phyloP scores from a whole-genome alignment of 257 asterid species.

The Solanum pimpinellifolium region DNA sequence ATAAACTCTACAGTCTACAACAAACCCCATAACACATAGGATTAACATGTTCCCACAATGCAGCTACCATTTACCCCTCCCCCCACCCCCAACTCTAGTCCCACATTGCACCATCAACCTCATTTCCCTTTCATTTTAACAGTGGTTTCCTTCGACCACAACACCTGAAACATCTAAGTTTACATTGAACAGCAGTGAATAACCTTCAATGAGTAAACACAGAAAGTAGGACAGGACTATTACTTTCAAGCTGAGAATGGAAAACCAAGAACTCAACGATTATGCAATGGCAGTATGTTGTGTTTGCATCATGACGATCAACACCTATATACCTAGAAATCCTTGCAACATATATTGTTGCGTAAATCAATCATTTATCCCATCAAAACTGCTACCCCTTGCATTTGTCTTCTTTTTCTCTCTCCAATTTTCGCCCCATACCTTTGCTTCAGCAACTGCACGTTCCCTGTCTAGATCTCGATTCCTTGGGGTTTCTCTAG shows the following conservation, averaged over 20 bases:
- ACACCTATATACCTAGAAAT: not conserved
- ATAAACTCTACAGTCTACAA: conserved; percentile 3
- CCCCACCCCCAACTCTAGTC: not conserved
- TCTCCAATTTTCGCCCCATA: conserved; percentile 91
- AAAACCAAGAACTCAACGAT: not conserved
- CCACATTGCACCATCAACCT: not conserved
- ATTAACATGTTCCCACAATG: conserved; percentile 5
- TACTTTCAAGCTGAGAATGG: not conserved
- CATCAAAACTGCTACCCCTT: conserved; percentile 54
- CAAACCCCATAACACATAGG: conserved; percentile 15
- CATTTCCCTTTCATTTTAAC: conserved; percentile 4
- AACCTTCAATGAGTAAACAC: conserved; percentile 1
- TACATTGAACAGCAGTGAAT: conserved; percentile 19
- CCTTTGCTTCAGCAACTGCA: conserved; percentile 86
- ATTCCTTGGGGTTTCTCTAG: conserved; percentile 47
- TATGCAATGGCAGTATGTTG: not conserved
- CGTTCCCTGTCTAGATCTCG: conserved; percentile 73
- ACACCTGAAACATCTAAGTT: conserved; percentile 9
- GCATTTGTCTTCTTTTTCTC: conserved; percentile 35
- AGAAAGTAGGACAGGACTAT: conserved; percentile 3
- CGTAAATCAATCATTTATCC: conserved; percentile 25
- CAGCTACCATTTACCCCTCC: not conserved
- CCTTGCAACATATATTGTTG: not conserved
- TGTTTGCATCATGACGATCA: not conserved
- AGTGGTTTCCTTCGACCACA: conserved; percentile 1